phyloP scores from a whole-genome alignment of 805 yeast genomes.

The Pichia kluyveri region DNA sequence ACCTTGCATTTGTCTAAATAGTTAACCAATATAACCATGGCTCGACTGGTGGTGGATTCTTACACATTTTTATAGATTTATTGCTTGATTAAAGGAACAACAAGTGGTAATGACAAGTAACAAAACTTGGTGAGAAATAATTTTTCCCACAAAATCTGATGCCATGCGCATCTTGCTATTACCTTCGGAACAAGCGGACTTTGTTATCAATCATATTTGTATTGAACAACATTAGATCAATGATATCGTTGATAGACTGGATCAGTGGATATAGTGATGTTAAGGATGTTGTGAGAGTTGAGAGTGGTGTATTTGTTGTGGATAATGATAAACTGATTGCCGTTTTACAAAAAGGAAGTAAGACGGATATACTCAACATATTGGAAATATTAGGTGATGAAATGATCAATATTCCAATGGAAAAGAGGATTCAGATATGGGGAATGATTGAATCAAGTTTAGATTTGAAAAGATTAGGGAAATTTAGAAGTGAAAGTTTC shows the following conservation, averaged over 20 bases:
- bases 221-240: too few species aligned
- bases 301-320: conserved; percentile 8
- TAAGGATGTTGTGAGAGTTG: background rate
- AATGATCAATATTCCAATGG: conserved; percentile 41
- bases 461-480: conserved; percentile 23
- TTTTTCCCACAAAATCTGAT: too few species aligned
- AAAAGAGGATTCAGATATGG: conserved; percentile 71
- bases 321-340: conserved; percentile 14
- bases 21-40: too few species aligned
- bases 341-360: conserved; percentile 16
- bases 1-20: background rate
- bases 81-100: background rate
- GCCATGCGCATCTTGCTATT: too few species aligned
- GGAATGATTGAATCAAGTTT: conserved; percentile 51
- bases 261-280: background rate
- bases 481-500: conserved; percentile 40
- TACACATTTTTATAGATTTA: too few species aligned
- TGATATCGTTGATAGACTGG: too few species aligned
- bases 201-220: too few species aligned
- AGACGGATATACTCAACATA: conserved; percentile 34
- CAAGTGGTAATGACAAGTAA: background rate
- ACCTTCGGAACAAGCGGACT: too few species aligned
- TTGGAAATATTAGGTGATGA: conserved; percentile 42
- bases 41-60: too few species aligned
- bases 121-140: background rate